Evolutionary conservation across 306 rosid species (phyloP).

Genomic region (Abrus pulchellus): DNA sequence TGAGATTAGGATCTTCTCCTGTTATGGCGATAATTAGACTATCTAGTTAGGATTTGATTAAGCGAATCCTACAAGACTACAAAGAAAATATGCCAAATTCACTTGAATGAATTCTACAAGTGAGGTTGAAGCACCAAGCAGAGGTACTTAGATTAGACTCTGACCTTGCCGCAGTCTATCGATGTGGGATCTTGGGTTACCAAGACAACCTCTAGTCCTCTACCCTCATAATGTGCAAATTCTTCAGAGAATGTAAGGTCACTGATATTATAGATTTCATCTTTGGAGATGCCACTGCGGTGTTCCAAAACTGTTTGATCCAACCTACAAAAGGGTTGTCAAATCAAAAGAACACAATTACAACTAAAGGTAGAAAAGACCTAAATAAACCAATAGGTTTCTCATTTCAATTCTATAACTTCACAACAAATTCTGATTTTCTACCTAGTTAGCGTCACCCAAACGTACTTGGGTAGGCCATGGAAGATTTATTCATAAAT

Average conservation of each 20-base stretch:
- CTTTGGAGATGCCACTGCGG: slow-evolving; percentile 78
- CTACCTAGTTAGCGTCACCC: slow-evolving; percentile 37
- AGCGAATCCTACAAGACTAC: no score
- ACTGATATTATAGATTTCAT: slow-evolving; percentile 86
- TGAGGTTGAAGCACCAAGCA: slow-evolving; percentile 72
- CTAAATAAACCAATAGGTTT: slow-evolving; percentile 78
- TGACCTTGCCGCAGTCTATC: slow-evolving; percentile 75
- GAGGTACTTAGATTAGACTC: slow-evolving; percentile 92
- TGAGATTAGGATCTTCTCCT: no score
- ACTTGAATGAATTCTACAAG: no score
- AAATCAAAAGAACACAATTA: slow-evolving; percentile 82
- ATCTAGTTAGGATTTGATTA: no score
- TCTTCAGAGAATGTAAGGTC: slow-evolving; percentile 78
- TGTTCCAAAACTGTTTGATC: slow-evolving; percentile 76
- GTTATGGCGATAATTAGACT: no score
- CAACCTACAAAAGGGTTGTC: slow-evolving; percentile 66
- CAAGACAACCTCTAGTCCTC: slow-evolving; percentile 75
- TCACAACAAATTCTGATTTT: slow-evolving; percentile 72
- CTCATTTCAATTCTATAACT: slow-evolving; percentile 82
- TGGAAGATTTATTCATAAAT: slow-evolving; percentile 88
- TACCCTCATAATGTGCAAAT: slow-evolving; percentile 93
- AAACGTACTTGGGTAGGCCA: slow-evolving; percentile 82
- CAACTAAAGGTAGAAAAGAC: slow-evolving; percentile 89
- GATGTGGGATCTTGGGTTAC: slow-evolving; percentile 70
- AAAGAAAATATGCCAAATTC: no score